phyloP scores from a whole-genome alignment of 1,284 basidiomycete genomes.

The Malassezia dermatis region DNA sequence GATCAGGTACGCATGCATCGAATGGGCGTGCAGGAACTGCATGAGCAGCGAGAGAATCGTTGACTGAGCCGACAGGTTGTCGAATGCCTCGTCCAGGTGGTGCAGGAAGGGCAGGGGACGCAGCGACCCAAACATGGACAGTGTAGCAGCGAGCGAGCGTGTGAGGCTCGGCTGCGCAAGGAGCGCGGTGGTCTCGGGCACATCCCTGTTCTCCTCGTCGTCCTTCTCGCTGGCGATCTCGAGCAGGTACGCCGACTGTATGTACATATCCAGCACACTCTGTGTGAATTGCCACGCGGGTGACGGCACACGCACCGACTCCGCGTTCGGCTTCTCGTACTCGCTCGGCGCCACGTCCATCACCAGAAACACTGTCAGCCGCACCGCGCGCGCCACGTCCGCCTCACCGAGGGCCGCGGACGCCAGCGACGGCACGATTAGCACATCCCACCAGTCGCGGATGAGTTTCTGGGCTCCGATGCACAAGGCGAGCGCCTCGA shows the following conservation, averaged over 20 bases:
- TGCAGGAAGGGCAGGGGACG: conserved; percentile 41
- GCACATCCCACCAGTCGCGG: conserved; percentile 39
- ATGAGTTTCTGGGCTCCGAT: conserved; percentile 25
- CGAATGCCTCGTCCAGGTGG: conserved; percentile 32
- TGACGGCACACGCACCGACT: neutral
- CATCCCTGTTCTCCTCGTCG: neutral
- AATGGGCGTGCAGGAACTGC: conserved; percentile 35
- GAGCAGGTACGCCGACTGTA: conserved; percentile 20
- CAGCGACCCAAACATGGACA: conserved; percentile 27
- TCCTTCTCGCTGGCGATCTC: conserved; percentile 17
- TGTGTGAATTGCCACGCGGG: neutral
- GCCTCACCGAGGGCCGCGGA: conserved; percentile 20
- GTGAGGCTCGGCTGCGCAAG: neutral
- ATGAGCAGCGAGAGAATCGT: conserved; percentile 37
- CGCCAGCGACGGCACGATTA: conserved; percentile 36
- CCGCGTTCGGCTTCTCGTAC: conserved; percentile 28
- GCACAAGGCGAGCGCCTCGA: conserved; percentile 25
- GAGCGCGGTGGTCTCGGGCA: conserved; percentile 1
- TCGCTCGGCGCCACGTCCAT: conserved; percentile 21
- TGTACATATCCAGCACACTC: conserved; percentile 1
- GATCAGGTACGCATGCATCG: conserved; percentile 40
- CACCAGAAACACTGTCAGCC: conserved; percentile 34
- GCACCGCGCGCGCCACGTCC: conserved; percentile 24
- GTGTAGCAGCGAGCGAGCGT: neutral
- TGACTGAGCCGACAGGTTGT: conserved; percentile 22